phyloP scores from a whole-genome alignment of 2,329 filamentous ascomycete genomes.

The Colletotrichum incanum region DNA sequence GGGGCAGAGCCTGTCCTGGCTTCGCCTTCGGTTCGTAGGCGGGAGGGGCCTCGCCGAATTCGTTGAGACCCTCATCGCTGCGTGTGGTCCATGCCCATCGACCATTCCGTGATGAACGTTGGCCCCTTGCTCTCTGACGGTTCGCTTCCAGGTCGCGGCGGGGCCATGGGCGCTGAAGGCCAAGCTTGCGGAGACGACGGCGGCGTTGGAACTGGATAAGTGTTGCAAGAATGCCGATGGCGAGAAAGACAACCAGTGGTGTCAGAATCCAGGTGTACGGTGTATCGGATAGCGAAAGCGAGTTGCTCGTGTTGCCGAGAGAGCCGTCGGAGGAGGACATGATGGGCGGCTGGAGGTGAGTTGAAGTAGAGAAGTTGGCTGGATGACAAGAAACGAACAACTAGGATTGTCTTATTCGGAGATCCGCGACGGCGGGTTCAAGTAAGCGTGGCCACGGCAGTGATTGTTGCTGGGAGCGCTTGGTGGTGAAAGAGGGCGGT shows the following conservation, averaged over 20 bases:
- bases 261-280: slow-evolving; percentile 73
- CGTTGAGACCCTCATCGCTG: slow-evolving; percentile 72
- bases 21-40: slow-evolving; percentile 65
- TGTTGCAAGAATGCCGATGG: slow-evolving; percentile 56
- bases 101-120: slow-evolving; percentile 35
- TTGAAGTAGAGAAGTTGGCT: neutral
- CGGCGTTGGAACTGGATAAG: slow-evolving; percentile 63
- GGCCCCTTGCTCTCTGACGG: slow-evolving; percentile 26
- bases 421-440: slow-evolving; percentile 15
- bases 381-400: neutral
- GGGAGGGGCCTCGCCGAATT: slow-evolving; percentile 76
- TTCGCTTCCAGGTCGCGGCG: slow-evolving; percentile 46
- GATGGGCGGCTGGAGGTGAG: neutral
- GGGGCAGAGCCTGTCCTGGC: slow-evolving; percentile 40
- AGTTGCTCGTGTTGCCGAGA: slow-evolving; percentile 8
- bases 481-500: slow-evolving; percentile 4
- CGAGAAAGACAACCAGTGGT: slow-evolving; percentile 61
- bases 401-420: neutral
- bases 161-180: slow-evolving; percentile 36
- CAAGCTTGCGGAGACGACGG: slow-evolving; percentile 47
- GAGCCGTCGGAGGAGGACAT: slow-evolving; percentile 35
- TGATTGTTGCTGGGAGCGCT: slow-evolving; percentile 2
- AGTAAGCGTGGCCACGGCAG: slow-evolving; percentile 22
- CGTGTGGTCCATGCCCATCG: slow-evolving; percentile 47
- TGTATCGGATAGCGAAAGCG: slow-evolving; percentile 57